Base-by-base conservation (phyloP, 1,139 yeast genomes). In the Blastobotrys raffinosifermentans region DNA sequence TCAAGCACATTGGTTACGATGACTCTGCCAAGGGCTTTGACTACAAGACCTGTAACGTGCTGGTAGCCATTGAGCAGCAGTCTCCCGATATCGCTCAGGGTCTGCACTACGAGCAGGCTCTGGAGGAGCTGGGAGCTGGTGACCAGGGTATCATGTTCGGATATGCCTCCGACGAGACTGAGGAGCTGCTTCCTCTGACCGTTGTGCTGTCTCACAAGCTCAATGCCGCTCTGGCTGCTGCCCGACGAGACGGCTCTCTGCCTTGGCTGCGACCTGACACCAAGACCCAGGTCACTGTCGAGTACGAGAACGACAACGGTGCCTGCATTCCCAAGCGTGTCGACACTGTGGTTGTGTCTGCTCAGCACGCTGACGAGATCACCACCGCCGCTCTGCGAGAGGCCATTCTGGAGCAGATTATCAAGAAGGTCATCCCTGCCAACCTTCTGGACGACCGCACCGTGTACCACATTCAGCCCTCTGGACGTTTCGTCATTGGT, bases 141-240 rank as follows among this genome's bases (percentile, higher is more conserved):
- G 99, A 91, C 73, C 99, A 91, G 73, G 97, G 99, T 80, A 91
- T 91, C 66, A 91, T 91, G 99, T 91, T 91, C 64, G 99, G 99
- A 69, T 91, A 91, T 70, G 99, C 99, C 56, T 81, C 98, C 49
- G 96, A 91, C 62, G 99, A 91, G 75, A 87, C 98, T 58, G 94
- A 89, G 63, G 97, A 91, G 73, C 81, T 85, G 65, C 75, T 91
- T 60, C 99, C 99, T 56, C 79, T 91, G 70, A 93, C 98, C 54
- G 77, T 93, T 49, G 71, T 93, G 57, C 79, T 93, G 61, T 80
- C 97, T 42, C 99, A 91, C 76, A 85, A 86, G 72, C 80, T 91
- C 65, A 93, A 93, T 74, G 85, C 84, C 66, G 97, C 94, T 45
- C 78, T 93, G 70, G 96, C 98, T 51, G 83, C 77, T 56, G 96